Conservation (phyloP, 1,284 basidiomycete genomes). For the Salmacisia buchloeana region DNA sequence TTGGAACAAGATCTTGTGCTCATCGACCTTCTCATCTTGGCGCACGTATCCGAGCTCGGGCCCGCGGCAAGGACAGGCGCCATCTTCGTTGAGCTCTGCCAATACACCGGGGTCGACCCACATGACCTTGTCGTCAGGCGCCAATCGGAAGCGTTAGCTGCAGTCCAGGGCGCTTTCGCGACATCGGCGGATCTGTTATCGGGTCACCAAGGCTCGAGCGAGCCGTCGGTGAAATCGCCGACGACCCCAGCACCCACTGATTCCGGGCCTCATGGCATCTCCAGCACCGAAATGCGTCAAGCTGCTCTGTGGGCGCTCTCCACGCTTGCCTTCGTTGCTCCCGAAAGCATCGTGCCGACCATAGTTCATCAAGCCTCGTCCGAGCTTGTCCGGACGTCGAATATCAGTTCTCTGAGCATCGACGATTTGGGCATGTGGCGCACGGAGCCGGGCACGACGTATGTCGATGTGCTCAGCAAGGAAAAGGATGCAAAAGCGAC, state of each 20-base stretch:
- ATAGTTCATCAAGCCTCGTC: conserved; percentile 29
- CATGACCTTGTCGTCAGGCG: conserved; percentile 31
- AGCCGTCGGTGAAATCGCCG: too few species aligned
- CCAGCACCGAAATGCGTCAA: conserved; percentile 23
- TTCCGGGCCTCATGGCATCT: too few species aligned
- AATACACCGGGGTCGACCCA: conserved; percentile 33
- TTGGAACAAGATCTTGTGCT: conserved; percentile 25
- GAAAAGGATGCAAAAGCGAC: conserved; percentile 23
- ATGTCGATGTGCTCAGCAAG: conserved; percentile 36
- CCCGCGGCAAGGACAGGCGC: conserved; percentile 25
- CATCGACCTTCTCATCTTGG: conserved; percentile 37
- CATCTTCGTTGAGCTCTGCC: conserved; percentile 43
- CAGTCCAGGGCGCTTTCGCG: too few species aligned
- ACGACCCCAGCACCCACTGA: too few species aligned
- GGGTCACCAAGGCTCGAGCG: too few species aligned
- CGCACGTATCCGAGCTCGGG: conserved; percentile 36
- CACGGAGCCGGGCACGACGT: conserved; percentile 35
- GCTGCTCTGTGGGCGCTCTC: conserved; percentile 39
- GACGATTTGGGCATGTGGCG: conserved; percentile 46
- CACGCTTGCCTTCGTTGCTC: conserved; percentile 38
- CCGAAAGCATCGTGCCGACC: conserved; percentile 31
- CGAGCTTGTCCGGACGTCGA: conserved; percentile 21
- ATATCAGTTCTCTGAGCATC: conserved; percentile 24
- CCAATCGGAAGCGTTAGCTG: conserved; percentile 25
- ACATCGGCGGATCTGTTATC: too few species aligned